phyloP scores from a whole-genome alignment of 306 rosid species.

The Leucaena leucocephala region DNA sequence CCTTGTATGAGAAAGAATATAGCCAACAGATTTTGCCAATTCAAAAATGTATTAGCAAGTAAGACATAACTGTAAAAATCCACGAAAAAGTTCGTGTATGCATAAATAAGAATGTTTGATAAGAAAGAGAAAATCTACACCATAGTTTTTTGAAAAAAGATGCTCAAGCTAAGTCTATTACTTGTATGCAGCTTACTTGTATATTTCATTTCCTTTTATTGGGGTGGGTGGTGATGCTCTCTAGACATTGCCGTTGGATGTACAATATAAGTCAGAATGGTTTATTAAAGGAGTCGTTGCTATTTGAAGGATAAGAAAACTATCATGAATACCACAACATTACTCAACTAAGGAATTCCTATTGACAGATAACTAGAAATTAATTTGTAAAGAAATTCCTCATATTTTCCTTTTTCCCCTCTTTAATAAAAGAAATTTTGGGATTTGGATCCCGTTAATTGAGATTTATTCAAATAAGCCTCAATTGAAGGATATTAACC shows the following conservation, averaged over 20 bases:
- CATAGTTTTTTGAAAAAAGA: background rate
- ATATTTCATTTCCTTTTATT: background rate
- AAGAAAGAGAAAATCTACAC: background rate
- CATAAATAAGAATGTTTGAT: background rate
- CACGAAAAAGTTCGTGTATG: background rate
- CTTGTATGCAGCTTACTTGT: background rate
- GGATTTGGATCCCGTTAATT: background rate
- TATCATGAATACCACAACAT: constrained; percentile 2
- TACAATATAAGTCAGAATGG: background rate
- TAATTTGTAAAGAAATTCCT: background rate
- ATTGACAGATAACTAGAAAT: background rate
- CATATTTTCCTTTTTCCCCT: background rate
- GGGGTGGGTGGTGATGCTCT: background rate
- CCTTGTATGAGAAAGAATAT: background rate
- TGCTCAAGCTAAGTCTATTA: background rate
- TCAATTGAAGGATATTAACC: background rate
- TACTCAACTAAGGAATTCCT: background rate
- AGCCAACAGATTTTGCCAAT: background rate
- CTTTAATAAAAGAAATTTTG: background rate
- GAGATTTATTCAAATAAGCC: background rate
- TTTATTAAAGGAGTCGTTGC: background rate
- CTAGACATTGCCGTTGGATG: background rate
- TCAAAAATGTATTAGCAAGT: background rate
- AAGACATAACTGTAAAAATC: background rate
- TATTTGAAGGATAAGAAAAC: background rate